Evolutionary conservation across 83 land plant genomes (phyloP), one percentile per base, ranked within the genome.

Genomic region (Thuja plicata): DNA sequence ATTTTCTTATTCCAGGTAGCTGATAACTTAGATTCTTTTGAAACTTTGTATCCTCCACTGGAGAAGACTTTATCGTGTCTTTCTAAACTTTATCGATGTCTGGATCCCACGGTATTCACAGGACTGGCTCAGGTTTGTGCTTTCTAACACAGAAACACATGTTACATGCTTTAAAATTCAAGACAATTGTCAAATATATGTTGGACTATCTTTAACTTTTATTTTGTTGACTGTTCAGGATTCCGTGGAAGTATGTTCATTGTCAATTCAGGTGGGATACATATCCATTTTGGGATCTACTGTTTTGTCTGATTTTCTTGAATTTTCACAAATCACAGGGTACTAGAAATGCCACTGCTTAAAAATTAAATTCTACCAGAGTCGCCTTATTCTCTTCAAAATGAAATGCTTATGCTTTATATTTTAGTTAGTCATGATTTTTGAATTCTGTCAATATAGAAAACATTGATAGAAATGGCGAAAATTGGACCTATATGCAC

Each of bases 91-190:
- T 98, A 97, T 89, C 97, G 95, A 52, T 97, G 96, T 81, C 83
- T 98, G 90, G 99, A 98, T 90, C 95, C 96, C 79, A 89, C 89
- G 86, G 96, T 98, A 78, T 98, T 98, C 89, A 97, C 99, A 73
- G 99, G 99, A 55, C 90, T 98, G 35, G 99, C 99, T 27, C 99
- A 97, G 98, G 99, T 96, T 90, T 84, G 79, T 85, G 46, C 40
- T 57, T 52, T 37, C 85, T 46, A 46, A 4, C 12, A 30, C 55
- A 46, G 54, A n/a, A 87, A 60, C 35, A 38, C 16, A 60, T 37
- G 43, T n/a, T 60, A 57, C 50, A 24, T 62, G 32, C 34, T 78
- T 24, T 88, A n/a, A 27, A 43, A 12, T 24, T 21, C 3, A 24
- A 46, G 50, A 46, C 50, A 46, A 46, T 46, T 46, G 50, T 46